Evolutionary conservation across 345 rosid species (phyloP).

Genomic region (Ceriops decandra): DNA sequence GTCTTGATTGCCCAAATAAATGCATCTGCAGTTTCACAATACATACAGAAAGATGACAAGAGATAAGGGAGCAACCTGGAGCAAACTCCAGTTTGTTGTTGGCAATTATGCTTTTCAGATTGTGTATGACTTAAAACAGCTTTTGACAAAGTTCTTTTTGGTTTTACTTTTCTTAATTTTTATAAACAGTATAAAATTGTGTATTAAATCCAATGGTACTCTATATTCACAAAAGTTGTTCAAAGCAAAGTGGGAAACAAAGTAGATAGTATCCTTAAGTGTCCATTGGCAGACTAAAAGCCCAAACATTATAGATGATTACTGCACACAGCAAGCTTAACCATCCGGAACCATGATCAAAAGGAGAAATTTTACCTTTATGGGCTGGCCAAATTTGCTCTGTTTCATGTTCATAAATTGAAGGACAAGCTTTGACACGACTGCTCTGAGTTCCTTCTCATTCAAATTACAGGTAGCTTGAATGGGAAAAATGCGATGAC

Average conservation of each 20-base stretch:
- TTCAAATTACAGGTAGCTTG: slow-evolving; percentile 79
- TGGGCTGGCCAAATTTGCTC: slow-evolving; percentile 40
- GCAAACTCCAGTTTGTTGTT: neutral
- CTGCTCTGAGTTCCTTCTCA: slow-evolving; percentile 62
- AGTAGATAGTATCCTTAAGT: neutral
- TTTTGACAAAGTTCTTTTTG: too few species aligned
- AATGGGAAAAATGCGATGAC: slow-evolving; percentile 88
- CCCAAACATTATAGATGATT: neutral
- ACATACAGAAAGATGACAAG: neutral
- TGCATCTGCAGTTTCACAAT: neutral
- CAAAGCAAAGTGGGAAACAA: neutral
- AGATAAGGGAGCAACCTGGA: neutral
- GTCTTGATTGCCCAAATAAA: neutral
- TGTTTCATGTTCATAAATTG: slow-evolving; percentile 51
- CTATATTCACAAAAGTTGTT: too few species aligned
- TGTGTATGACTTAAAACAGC: too few species aligned
- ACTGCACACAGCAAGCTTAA: neutral
- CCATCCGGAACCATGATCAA: neutral
- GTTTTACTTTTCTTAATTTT: too few species aligned
- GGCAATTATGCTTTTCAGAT: too few species aligned
- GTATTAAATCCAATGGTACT: too few species aligned
- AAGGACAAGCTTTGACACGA: slow-evolving; percentile 70
- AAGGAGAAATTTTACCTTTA: slow-evolving; percentile 47
- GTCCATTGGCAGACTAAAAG: neutral
- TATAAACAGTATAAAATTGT: too few species aligned